Conservation (phyloP, 495 filamentous ascomycete genomes). For the Penicillium argentinense region DNA sequence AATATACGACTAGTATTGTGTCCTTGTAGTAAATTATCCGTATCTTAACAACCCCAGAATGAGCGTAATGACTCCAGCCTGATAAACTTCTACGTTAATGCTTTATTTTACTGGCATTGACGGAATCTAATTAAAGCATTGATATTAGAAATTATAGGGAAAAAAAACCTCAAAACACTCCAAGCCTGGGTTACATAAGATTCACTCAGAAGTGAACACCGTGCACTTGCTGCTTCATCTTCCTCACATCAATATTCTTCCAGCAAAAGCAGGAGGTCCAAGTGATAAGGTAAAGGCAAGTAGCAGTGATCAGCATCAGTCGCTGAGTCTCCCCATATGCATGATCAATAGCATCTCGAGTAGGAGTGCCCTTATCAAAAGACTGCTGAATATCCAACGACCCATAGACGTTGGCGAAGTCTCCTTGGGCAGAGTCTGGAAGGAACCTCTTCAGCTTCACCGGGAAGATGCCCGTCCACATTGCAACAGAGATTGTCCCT, state of each 20-base stretch:
- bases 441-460: conserved; percentile 49
- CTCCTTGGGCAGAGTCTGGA: conserved; percentile 36
- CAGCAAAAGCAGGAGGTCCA: conserved; percentile 8
- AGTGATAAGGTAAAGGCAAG: conserved; percentile 7
- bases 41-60: no score
- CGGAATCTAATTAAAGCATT: no score
- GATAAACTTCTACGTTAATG: no score
- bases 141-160: no score
- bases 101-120: no score
- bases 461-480: conserved; percentile 63
- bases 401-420: conserved; percentile 51
- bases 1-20: not conserved
- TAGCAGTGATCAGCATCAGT: conserved; percentile 48
- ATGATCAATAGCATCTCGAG: conserved; percentile 47
- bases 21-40: no score
- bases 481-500: conserved; percentile 54
- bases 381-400: conserved; percentile 45
- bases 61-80: no score
- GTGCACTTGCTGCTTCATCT: conserved; percentile 9
- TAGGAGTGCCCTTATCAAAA: conserved; percentile 47
- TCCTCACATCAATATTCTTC: conserved; percentile 8
- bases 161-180: no score
- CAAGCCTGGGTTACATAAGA: no score
- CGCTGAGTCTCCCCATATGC: conserved; percentile 56
- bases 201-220: not conserved